phyloP scores from a whole-genome alignment of 352 stramenopile genomes.

The Halophytophthora polymorphica region DNA sequence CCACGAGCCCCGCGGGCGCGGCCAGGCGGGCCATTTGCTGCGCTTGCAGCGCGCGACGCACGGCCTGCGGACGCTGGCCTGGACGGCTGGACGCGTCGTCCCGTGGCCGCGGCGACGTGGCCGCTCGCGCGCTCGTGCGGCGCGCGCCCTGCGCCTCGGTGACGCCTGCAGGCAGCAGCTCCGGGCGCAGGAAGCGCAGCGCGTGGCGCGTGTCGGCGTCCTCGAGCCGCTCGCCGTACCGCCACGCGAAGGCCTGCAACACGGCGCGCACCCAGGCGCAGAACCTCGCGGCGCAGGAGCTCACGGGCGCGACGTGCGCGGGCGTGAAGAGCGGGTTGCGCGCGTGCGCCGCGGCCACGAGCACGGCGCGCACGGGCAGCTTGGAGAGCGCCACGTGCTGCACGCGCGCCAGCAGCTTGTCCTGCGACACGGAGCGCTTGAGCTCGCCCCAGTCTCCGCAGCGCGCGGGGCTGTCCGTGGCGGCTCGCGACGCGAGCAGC shows the following conservation, averaged over 20 bases:
- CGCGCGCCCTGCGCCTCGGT: conserved; percentile 11
- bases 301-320: conserved; percentile 70
- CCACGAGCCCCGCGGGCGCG: conserved; percentile 38
- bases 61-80: conserved; percentile 26
- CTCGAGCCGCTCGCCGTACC: conserved; percentile 29
- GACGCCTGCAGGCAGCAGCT: conserved; percentile 33
- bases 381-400: conserved; percentile 40
- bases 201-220: conserved; percentile 40
- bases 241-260: conserved; percentile 73
- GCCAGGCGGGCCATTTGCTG: conserved; percentile 76
- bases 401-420: conserved; percentile 57
- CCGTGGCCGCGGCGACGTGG: too few species aligned
- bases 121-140: too few species aligned
- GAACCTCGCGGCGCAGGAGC: conserved; percentile 81
- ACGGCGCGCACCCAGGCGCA: conserved; percentile 84
- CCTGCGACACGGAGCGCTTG: conserved; percentile 59
- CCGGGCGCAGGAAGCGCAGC: conserved; percentile 50
- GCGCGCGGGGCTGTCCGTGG: not conserved
- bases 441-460: conserved; percentile 37
- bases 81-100: too few species aligned
- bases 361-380: conserved; percentile 28
- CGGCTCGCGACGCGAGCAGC: conserved; percentile 30
- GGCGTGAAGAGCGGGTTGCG: conserved; percentile 69
- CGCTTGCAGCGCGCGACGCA: conserved; percentile 52
- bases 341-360: conserved; percentile 44